These are phyloP conservation scores for Mycena sp. DNA, from an alignment of 1,284 basidiomycete genomes.

Conservation along the genomic window DNA sequence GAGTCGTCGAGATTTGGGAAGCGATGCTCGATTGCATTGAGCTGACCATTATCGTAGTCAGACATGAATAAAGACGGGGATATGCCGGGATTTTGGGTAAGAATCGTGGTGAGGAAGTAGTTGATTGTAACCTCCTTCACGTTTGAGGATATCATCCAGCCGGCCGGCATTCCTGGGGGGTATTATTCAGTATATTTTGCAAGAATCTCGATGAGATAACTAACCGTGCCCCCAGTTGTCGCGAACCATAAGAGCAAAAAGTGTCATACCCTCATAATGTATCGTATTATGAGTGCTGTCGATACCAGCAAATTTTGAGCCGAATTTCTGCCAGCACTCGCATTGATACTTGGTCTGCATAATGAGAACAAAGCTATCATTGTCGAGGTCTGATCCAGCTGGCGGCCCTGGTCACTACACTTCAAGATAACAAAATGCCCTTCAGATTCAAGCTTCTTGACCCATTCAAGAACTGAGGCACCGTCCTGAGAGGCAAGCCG, in stretches of 20 bases:
- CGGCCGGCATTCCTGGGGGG: constrained; percentile 23
- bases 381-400: constrained; percentile 2
- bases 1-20: constrained; percentile 10
- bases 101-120: constrained; percentile 22
- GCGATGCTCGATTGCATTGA: constrained; percentile 14
- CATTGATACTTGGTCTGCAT: constrained; percentile 31
- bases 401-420: constrained; percentile 11
- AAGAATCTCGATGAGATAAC: background rate
- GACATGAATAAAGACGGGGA: constrained; percentile 26
- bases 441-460: constrained; percentile 4
- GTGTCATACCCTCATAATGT: constrained; percentile 24
- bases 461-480: constrained; percentile 23
- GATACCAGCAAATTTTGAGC: constrained; percentile 25
- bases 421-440: constrained; percentile 24
- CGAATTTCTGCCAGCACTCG: constrained; percentile 18
- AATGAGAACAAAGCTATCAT: constrained; percentile 22
- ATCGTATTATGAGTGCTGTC: constrained; percentile 34
- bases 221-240: constrained; percentile 32
- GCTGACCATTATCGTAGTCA: constrained; percentile 27
- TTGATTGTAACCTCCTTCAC: constrained; percentile 28
- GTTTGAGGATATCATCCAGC: constrained; percentile 36
- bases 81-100: constrained; percentile 4
- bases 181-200: too few relatives aligned
- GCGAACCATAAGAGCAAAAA: constrained; percentile 29
- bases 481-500: constrained; percentile 26